These are phyloP conservation scores for Grosmannia penicillata DNA, from an alignment of 2,329 filamentous ascomycete species.

Conservation along the genomic window DNA sequence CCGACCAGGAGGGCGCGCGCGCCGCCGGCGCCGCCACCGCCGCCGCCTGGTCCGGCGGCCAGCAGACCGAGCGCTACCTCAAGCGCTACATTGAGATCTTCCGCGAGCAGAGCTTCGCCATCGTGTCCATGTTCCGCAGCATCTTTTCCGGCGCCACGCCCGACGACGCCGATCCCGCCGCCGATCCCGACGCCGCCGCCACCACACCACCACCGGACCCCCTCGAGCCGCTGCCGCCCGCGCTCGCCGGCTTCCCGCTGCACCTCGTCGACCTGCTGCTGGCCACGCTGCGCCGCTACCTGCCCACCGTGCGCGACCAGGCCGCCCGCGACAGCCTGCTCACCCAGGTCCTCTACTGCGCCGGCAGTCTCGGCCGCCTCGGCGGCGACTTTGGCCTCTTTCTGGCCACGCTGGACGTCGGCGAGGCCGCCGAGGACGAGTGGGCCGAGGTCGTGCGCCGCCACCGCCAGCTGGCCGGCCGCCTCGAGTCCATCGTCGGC, in stretches of 20 bases:
- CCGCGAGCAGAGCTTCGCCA: slow-evolving; percentile 90
- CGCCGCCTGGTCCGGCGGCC: slow-evolving; percentile 50
- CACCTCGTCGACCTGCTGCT: slow-evolving; percentile 71
- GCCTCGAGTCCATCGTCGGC: slow-evolving; percentile 55
- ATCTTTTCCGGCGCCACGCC: slow-evolving; percentile 50
- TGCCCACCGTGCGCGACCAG: slow-evolving; percentile 70
- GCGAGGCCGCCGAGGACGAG: slow-evolving; percentile 39
- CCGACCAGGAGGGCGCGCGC: slow-evolving; percentile 61
- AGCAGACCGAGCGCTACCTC: slow-evolving; percentile 86
- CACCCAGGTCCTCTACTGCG: slow-evolving; percentile 87
- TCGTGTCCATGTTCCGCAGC: slow-evolving; percentile 85
- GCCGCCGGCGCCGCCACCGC: slow-evolving; percentile 23
- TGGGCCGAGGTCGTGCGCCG: slow-evolving; percentile 86
- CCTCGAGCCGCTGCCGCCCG: slow-evolving; percentile 53
- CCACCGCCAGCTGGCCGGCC: slow-evolving; percentile 70
- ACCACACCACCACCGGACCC: slow-evolving; percentile 17
- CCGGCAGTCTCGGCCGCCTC: slow-evolving; percentile 74
- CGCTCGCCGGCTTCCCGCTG: slow-evolving; percentile 70
- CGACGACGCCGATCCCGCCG: slow-evolving; percentile 4
- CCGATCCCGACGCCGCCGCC: not conserved
- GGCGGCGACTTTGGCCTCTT: slow-evolving; percentile 90
- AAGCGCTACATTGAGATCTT: slow-evolving; percentile 97
- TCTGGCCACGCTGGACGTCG: slow-evolving; percentile 46
- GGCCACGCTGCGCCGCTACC: slow-evolving; percentile 58
- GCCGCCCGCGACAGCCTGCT: slow-evolving; percentile 72